Evolutionary conservation across 371 early-diverging fungal genomes (phyloP), one percentile per base, ranked within the genome.

Genomic region (Mortierella sp.): DNA sequence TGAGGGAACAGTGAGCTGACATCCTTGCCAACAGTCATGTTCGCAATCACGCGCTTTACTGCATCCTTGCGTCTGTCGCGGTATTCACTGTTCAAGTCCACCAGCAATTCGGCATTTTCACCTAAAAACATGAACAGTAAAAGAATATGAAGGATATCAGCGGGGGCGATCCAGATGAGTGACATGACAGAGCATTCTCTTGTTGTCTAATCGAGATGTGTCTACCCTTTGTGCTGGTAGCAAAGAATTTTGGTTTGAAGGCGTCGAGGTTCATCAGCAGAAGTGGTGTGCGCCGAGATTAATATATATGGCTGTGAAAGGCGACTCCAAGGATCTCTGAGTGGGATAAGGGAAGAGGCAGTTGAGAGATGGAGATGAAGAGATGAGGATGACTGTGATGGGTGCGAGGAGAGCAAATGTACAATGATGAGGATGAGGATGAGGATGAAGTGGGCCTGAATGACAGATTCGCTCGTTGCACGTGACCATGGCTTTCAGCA

Each of bases 71-170:
- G 88, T 55, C 89, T 85, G 66, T 95, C 94, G 55, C 91, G 88
- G 81, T 95, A 95, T 82, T 98, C 98, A 81, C 93, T 92, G 80
- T 98, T 98, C 31, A 98, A 84, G 65, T 98, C 99, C 6, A 93
- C 90, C 70, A 93, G 91, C 44, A 98, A 87, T 83, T 98, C 99
- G 72, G 91, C 96, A 82, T 94, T 96, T 81, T 98, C 99, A 56
- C 98, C 97, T 96, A 68, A 27, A 11, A 14, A n/a, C n/a, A n/a
- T n/a, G n/a, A 14, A 23, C 1, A 5, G 15, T 14, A 2, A 28
- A 52, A 7, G 12, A 26, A 39, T 19, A 97, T 96, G 67, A 96
- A 56, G 46, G 21, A 24, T 9, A 11, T 31, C 24, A 7, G 9
- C 37, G 55, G 17, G 48, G 30, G 32, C n/a, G 12, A 53, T n/a